Evolutionary conservation across 257 asterid species (phyloP).

Genomic region (Gardenia jasminoides): DNA sequence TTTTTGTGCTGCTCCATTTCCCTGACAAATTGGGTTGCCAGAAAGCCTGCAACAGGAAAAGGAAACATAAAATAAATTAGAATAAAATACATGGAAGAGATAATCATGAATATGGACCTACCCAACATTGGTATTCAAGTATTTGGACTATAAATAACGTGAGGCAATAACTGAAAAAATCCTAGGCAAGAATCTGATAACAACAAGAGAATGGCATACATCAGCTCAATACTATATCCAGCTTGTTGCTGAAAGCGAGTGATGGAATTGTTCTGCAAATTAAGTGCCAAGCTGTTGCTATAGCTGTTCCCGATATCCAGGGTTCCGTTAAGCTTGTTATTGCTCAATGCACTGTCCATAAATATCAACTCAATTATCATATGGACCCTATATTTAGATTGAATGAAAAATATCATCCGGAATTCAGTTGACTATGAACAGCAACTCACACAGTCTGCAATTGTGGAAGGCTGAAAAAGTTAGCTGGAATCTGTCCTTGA

Average conservation of each 20-base stretch:
- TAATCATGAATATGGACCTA: neutral
- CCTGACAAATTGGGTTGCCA: slow-evolving; percentile 65
- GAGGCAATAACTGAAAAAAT: neutral
- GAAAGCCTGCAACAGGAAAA: slow-evolving; percentile 44
- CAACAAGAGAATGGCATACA: slow-evolving; percentile 34
- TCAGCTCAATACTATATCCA: slow-evolving; percentile 40
- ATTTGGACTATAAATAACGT: neutral
- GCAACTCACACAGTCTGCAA: slow-evolving; percentile 67
- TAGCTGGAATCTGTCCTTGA: slow-evolving; percentile 56
- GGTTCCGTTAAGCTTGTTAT: slow-evolving; percentile 59
- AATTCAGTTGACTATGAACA: neutral
- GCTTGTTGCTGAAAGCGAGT: slow-evolving; percentile 42
- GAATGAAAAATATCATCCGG: too few relatives aligned
- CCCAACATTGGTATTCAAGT: neutral
- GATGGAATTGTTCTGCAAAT: slow-evolving; percentile 67
- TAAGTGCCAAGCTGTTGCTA: slow-evolving; percentile 54
- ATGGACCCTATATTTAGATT: neutral
- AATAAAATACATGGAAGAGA: neutral
- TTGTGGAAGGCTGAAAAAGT: slow-evolving; percentile 56
- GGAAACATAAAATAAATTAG: neutral
- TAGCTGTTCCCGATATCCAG: slow-evolving; percentile 67
- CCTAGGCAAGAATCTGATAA: neutral
- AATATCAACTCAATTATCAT: slow-evolving; percentile 12
- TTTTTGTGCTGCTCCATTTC: slow-evolving; percentile 37
- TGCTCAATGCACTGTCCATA: slow-evolving; percentile 51